These are phyloP conservation scores for Colletotrichum siamense DNA, from an alignment of 2,329 filamentous ascomycete species.

Conservation along the genomic window DNA sequence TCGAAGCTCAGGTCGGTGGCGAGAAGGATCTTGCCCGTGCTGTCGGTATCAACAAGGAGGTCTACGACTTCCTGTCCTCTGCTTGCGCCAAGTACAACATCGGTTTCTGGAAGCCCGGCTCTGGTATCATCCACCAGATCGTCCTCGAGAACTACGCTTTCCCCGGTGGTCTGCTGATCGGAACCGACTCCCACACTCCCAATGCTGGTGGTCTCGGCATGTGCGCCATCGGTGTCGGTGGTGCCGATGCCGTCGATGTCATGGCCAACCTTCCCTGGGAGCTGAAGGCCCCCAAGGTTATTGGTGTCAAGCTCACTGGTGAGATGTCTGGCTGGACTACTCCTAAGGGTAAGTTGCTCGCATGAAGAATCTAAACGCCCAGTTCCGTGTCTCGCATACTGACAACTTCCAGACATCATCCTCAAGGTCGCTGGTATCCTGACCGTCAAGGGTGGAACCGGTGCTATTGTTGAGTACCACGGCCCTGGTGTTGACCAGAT, in stretches of 20 bases:
- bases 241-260: slow-evolving; percentile 97
- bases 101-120: slow-evolving; percentile 98
- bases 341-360: slow-evolving; percentile 75
- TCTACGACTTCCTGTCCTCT: slow-evolving; percentile 94
- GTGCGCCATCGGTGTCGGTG: slow-evolving; percentile 94
- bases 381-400: neutral
- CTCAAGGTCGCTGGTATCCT: slow-evolving; percentile 96
- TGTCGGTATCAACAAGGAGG: slow-evolving; percentile 96
- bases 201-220: slow-evolving; percentile 97
- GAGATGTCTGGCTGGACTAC: slow-evolving; percentile 88
- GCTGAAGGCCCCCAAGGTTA: slow-evolving; percentile 95
- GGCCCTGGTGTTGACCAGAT: slow-evolving; percentile 75
- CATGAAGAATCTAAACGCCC: neutral
- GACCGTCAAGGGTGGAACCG: slow-evolving; percentile 97
- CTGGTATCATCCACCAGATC: slow-evolving; percentile 99
- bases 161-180: slow-evolving; percentile 96
- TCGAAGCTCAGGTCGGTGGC: slow-evolving; percentile 94
- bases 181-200: slow-evolving; percentile 97
- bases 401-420: slow-evolving; percentile 75
- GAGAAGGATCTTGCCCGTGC: slow-evolving; percentile 92
- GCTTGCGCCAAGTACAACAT: slow-evolving; percentile 99
- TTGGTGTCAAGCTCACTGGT: slow-evolving; percentile 95
- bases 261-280: slow-evolving; percentile 99
- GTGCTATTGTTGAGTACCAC: slow-evolving; percentile 83
- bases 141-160: slow-evolving; percentile 99